A percentile compares a stretch with the other conserved stretches of the same genome.
phyloP scores from a whole-genome alignment of 306 rosid species.

The Geum urbanum region DNA sequence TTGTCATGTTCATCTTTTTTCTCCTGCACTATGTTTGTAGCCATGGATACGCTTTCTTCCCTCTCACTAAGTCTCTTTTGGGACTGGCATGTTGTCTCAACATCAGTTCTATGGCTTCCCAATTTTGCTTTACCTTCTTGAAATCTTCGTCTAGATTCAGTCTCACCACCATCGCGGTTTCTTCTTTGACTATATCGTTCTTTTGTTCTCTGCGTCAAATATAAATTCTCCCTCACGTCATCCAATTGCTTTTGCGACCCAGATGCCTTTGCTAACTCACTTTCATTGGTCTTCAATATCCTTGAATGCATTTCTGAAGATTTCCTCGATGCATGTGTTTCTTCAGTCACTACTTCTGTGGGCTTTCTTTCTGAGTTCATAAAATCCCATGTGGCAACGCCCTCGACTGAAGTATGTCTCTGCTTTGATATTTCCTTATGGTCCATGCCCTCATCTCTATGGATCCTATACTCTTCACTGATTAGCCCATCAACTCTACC shows the following conservation, averaged over 20 bases:
- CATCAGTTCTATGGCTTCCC: constrained; percentile 30
- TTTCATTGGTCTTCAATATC: constrained; percentile 32
- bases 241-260: constrained; percentile 41
- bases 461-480: constrained; percentile 36
- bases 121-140: constrained; percentile 31
- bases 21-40: constrained; percentile 35
- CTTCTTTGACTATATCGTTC: constrained; percentile 38
- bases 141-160: constrained; percentile 36
- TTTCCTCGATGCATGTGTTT: constrained; percentile 37
- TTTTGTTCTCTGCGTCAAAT: constrained; percentile 33
- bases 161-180: constrained; percentile 29
- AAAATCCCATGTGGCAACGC: constrained; percentile 44
- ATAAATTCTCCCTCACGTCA: constrained; percentile 39
- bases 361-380: constrained; percentile 66
- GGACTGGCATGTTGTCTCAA: constrained; percentile 30
- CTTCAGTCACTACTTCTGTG: constrained; percentile 32
- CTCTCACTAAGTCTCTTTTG: constrained; percentile 27
- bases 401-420: constrained; percentile 30
- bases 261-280: constrained; percentile 40
- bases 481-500: constrained; percentile 29
- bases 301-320: constrained; percentile 36
- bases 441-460: constrained; percentile 26
- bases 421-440: constrained; percentile 27
- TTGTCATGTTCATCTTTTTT: constrained; percentile 28
- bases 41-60: constrained; percentile 37